Evolutionary conservation across 805 yeast genomes (phyloP).

Genomic region (Lipomyces japonicus): DNA sequence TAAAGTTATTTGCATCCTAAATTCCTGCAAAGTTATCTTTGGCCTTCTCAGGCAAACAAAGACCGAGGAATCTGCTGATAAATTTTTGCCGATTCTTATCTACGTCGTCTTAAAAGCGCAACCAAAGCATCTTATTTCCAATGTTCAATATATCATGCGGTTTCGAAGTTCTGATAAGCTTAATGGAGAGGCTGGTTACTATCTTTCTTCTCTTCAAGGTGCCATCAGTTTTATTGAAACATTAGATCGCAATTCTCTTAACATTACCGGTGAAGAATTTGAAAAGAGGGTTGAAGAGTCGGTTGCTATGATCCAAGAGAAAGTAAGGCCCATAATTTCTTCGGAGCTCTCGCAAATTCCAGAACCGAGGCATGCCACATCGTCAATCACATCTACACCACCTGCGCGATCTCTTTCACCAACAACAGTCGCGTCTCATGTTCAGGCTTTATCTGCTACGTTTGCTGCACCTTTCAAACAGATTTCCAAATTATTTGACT

Average conservation of each 20-base stretch:
- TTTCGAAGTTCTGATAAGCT: conserved; percentile 72
- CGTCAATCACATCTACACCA: background rate
- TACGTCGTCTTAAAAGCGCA: conserved; percentile 70
- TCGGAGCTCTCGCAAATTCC: background rate
- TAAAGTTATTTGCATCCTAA: conserved; percentile 83
- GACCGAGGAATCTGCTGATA: conserved; percentile 84
- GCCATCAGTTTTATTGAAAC: conserved; percentile 77
- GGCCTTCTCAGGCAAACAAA: conserved; percentile 69
- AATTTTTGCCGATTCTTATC: conserved; percentile 84
- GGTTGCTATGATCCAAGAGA: conserved; percentile 46
- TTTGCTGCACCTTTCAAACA: conserved; percentile 48
- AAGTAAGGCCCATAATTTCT: conserved; percentile 30
- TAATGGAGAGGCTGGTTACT: conserved; percentile 86
- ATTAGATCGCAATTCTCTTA: conserved; percentile 54
- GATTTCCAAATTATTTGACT: conserved; percentile 39
- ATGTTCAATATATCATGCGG: conserved; percentile 77
- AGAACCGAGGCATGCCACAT: background rate
- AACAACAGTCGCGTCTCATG: conserved; percentile 24
- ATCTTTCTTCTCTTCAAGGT: conserved; percentile 83
- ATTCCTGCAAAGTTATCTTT: conserved; percentile 88
- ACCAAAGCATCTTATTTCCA: conserved; percentile 64
- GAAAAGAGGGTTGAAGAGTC: conserved; percentile 43
- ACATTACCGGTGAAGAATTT: conserved; percentile 59
- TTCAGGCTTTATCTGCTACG: conserved; percentile 33
- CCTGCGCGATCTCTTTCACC: conserved; percentile 4